Evolutionary conservation across 2,329 filamentous ascomycete species (phyloP).

Genomic region (Claviceps purpurea): DNA sequence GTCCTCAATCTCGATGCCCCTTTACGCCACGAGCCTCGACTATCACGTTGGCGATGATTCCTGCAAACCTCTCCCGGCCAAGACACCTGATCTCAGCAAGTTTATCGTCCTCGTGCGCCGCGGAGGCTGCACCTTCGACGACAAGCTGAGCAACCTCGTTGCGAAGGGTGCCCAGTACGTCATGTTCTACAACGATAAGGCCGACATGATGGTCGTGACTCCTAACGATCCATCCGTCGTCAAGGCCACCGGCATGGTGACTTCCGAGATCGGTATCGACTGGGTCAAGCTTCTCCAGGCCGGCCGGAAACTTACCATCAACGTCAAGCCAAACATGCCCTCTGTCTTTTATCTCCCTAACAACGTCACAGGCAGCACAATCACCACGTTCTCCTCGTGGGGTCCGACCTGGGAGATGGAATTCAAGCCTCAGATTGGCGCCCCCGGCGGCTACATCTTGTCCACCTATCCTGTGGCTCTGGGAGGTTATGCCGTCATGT

Average conservation of each 20-base stretch:
- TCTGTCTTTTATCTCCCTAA: conserved; percentile 4
- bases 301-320: conserved; percentile 19
- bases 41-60: conserved; percentile 18
- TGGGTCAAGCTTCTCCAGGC: conserved; percentile 26
- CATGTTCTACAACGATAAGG: conserved; percentile 44
- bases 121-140: too few relatives aligned
- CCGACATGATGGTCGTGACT: conserved; percentile 14
- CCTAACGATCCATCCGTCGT: conserved; percentile 16
- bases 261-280: conserved; percentile 29
- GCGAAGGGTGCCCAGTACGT: too few relatives aligned
- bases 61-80: conserved; percentile 24
- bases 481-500: conserved; percentile 36
- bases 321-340: not conserved
- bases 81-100: conserved; percentile 36
- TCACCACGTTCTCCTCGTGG: conserved; percentile 42
- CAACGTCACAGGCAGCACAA: conserved; percentile 30
- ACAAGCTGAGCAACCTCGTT: too few relatives aligned
- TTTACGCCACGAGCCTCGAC: conserved; percentile 21
- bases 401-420: conserved; percentile 45
- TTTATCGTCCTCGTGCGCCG: too few relatives aligned
- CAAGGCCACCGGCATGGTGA: conserved; percentile 15
- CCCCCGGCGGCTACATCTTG: conserved; percentile 42
- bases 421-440: conserved; percentile 39
- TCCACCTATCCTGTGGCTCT: conserved; percentile 36
- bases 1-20: conserved; percentile 1